Evolutionary conservation across 768 basidiomycete genomes (phyloP), one percentile per base, ranked within the genome.

Genomic region (Harrya chromipes): DNA sequence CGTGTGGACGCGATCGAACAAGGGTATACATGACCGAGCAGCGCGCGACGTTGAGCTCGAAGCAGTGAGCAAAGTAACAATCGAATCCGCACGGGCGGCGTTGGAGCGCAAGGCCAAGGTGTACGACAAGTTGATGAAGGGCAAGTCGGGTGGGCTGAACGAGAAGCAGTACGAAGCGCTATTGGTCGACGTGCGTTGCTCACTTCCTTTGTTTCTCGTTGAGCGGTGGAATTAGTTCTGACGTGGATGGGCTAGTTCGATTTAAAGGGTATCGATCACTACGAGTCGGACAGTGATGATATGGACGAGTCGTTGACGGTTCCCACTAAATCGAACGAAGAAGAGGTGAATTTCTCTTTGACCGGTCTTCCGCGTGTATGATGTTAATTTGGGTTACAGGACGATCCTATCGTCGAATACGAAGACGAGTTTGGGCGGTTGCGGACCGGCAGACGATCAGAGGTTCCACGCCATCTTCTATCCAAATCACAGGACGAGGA

Each of bases 361-460:
- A 7, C 14, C 6, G 14, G 13, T 23, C 21, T 8, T 19, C 16
- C 1, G 5, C 4, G 21, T 20, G 27, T 14, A 14, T 21, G 4
- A 6, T 26, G 6, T 34, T 65, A 2, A 53, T 46, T 40, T 23
- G 41, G 23, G 47, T 9, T 13, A 2, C 44, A 89, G 83, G 76
- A 83, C 48, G 90, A 93, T 57, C 88, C 89, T 11, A 70, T 91
- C 26, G 75, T 92, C 6, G 91, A 93, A 64, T 92, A 91, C 51
- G 82, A 86, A 62, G 91, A 94, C 55, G 91, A 93, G 61, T 90
- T 90, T 61, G 90, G 90, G 31, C 82, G 91, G n/a, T 57, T 81
- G 34, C 74, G 89, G 51, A 87, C 79, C 1, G 81, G 78, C 16
- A 77, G 74, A 43, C 78, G 79, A 10, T 92, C 90, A 12, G 87